These are phyloP conservation scores for Tolypocladium tundrense DNA, from an alignment of 2,329 filamentous ascomycete genomes.

Conservation along the genomic window DNA sequence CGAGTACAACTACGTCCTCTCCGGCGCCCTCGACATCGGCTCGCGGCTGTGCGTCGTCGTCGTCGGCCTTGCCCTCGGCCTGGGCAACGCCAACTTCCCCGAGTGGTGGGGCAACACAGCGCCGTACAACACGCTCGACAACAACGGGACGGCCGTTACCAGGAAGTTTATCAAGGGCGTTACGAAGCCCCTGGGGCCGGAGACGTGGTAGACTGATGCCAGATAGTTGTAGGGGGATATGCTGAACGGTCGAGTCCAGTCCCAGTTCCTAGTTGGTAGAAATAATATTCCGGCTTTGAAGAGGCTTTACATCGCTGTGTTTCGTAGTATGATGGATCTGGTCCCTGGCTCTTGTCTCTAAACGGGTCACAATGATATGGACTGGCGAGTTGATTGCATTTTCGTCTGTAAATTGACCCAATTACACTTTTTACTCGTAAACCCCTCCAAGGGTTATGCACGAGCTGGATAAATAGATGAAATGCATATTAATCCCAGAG, in stretches of 20 bases:
- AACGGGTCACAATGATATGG: no score
- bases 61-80: constrained; percentile 29
- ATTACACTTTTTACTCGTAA: no score
- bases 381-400: no score
- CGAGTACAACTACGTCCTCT: constrained; percentile 46
- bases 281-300: neutral
- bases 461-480: no score
- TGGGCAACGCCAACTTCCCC: neutral
- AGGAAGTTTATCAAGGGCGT: neutral
- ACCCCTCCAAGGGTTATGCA: no score
- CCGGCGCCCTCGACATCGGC: constrained; percentile 45
- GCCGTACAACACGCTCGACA: neutral
- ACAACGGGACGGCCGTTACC: neutral
- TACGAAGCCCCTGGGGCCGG: neutral
- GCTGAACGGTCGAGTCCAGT: neutral
- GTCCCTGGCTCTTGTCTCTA: no score
- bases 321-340: no score
- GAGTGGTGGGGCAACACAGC: neutral
- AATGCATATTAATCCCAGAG: no score
- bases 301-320: neutral
- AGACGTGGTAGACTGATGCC: neutral
- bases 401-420: no score
- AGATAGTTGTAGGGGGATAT: neutral
- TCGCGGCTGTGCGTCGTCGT: constrained; percentile 44
- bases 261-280: neutral